Percentiles rank a stretch among this genome's conserved stretches.
These are phyloP conservation scores for Ceratobasidium sp. DNA, from an alignment of 1,284 basidiomycete genomes.

Conservation along the genomic window DNA sequence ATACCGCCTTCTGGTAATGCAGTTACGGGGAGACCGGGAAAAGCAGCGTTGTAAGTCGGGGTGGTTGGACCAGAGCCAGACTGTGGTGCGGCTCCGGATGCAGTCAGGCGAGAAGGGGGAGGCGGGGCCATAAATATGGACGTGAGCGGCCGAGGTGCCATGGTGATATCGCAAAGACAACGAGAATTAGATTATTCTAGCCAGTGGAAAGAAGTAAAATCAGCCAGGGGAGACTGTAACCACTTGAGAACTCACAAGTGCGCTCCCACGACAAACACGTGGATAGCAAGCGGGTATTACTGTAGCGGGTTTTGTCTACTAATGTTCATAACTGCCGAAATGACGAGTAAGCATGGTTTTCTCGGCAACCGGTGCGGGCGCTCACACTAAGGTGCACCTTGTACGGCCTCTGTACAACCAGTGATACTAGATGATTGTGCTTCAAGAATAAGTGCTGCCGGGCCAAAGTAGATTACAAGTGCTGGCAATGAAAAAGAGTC, in stretches of 20 bases:
- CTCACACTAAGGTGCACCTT: background rate
- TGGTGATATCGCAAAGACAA: background rate
- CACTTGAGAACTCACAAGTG: constrained; percentile 16
- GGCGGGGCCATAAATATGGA: constrained; percentile 34
- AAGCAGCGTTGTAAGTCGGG: constrained; percentile 25
- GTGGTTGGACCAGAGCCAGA: constrained; percentile 19
- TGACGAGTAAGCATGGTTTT: background rate
- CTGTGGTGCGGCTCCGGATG: background rate
- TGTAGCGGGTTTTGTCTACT: background rate
- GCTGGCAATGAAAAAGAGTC: background rate
- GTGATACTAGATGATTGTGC: background rate
- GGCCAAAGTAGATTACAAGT: background rate
- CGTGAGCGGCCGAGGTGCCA: constrained; percentile 31
- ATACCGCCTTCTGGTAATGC: constrained; percentile 21
- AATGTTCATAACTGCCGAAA: constrained; percentile 18
- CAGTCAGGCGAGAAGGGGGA: constrained; percentile 23
- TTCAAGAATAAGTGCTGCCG: background rate
- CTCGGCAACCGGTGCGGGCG: background rate
- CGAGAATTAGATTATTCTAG: background rate
- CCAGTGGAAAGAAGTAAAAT: background rate
- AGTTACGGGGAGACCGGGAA: constrained; percentile 26
- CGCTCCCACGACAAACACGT: background rate
- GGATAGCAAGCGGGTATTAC: background rate
- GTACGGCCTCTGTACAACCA: background rate
- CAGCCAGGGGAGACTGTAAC: background rate